A percentile compares a stretch with the other conserved stretches of the same genome.
phyloP scores from a whole-genome alignment of 106 monocot species.

The Dioscorea zingiberensis region DNA sequence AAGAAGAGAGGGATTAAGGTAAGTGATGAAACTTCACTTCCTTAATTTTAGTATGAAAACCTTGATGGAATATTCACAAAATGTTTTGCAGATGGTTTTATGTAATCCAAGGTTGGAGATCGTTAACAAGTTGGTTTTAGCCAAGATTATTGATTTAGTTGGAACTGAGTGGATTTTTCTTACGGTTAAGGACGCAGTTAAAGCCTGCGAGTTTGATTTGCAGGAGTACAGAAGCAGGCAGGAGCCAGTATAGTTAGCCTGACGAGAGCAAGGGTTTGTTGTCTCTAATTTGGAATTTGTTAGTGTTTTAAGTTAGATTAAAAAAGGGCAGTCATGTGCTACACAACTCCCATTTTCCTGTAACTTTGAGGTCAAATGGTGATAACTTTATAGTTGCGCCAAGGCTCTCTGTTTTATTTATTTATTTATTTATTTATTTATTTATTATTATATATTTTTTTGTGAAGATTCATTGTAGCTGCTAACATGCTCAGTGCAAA shows the following conservation, averaged over 20 bases:
- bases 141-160: slow-evolving; percentile 25
- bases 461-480: no score
- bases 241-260: not conserved
- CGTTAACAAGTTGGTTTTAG: slow-evolving; percentile 33
- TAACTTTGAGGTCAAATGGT: no score
- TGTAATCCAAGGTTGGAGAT: slow-evolving; percentile 35
- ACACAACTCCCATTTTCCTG: no score
- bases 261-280: no score
- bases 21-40: not conserved
- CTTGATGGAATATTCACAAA: not conserved
- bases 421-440: no score
- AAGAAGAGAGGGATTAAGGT: slow-evolving; percentile 49
- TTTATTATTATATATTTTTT: no score
- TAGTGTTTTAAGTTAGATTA: no score
- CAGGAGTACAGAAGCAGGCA: slow-evolving; percentile 14
- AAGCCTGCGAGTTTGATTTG: slow-evolving; percentile 23
- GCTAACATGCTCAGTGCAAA: no score
- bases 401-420: no score
- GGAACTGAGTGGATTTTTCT: slow-evolving; percentile 47
- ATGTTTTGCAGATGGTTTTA: slow-evolving; percentile 28
- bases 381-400: no score
- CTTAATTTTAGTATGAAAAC: not conserved
- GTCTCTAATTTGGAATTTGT: no score
- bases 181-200: slow-evolving; percentile 44
- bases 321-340: no score